A percentile compares a stretch with the other conserved stretches of the same genome.
These are phyloP conservation scores for Colletotrichum plurivorum DNA, from an alignment of 2,329 filamentous ascomycete genomes.

Conservation along the genomic window DNA sequence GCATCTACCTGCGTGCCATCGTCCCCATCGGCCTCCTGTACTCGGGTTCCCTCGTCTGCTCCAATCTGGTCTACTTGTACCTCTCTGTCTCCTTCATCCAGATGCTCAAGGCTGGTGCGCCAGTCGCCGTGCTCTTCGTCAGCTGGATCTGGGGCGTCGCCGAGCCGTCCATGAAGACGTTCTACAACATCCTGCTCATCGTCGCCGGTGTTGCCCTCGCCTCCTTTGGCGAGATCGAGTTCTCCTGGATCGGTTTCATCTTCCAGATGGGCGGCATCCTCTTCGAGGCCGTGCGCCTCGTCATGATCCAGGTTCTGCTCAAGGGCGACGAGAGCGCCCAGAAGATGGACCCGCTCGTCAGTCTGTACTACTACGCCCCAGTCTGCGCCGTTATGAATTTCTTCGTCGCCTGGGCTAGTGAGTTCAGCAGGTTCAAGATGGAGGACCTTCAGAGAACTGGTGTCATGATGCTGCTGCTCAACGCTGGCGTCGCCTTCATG, in stretches of 20 bases:
- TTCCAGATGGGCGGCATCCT: conserved; percentile 82
- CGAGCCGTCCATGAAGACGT: conserved; percentile 58
- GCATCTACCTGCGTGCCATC: conserved; percentile 73
- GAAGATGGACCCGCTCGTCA: conserved; percentile 91
- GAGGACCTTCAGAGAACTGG: conserved; percentile 77
- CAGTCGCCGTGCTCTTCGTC: conserved; percentile 75
- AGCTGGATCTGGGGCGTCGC: conserved; percentile 73
- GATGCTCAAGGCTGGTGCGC: conserved; percentile 79
- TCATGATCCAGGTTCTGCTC: conserved; percentile 89
- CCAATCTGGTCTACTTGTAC: conserved; percentile 78
- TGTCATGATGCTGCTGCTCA: conserved; percentile 75
- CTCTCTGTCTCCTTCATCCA: conserved; percentile 78
- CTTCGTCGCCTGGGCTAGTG: conserved; percentile 77
- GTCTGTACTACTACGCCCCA: conserved; percentile 91
- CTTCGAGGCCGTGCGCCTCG: conserved; percentile 85
- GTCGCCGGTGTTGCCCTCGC: conserved; percentile 67
- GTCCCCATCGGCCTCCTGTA: conserved; percentile 77
- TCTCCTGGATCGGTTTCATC: conserved; percentile 75
- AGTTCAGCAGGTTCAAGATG: conserved; percentile 76
- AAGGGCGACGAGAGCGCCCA: conserved; percentile 74
- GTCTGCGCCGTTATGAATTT: conserved; percentile 88
- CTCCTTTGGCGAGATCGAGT: conserved; percentile 76
- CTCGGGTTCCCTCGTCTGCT: conserved; percentile 75
- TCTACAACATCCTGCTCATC: conserved; percentile 66
- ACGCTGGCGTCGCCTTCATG: conserved; percentile 84